Percentiles rank a stretch among this genome's conserved stretches.
phyloP scores from a whole-genome alignment of 2,329 filamentous ascomycete genomes.

The Aspergillus fumigatiaffinis region DNA sequence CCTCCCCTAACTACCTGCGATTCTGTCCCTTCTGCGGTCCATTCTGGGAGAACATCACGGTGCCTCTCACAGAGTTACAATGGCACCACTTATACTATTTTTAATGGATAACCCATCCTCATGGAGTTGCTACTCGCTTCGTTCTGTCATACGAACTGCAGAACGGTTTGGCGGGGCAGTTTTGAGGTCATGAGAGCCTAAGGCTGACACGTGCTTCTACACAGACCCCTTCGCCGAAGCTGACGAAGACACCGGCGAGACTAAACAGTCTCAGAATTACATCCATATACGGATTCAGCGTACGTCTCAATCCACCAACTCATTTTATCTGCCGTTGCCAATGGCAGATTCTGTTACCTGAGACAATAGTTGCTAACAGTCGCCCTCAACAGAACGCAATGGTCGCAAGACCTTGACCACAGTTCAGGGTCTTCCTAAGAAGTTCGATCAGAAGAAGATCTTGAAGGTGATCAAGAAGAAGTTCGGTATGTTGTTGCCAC shows the following conservation, averaged over 20 bases:
- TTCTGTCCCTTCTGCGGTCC: slow-evolving; percentile 4
- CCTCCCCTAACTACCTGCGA: slow-evolving; percentile 14
- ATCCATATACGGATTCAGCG: slow-evolving; percentile 99
- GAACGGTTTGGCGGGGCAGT: slow-evolving; percentile 34
- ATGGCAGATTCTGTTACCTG: slow-evolving; percentile 6
- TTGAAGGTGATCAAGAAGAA: slow-evolving; percentile 99
- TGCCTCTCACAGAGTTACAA: background rate
- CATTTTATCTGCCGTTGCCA: background rate
- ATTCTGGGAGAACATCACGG: background rate
- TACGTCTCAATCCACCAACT: slow-evolving; percentile 50
- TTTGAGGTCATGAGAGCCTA: slow-evolving; percentile 22
- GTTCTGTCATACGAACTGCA: slow-evolving; percentile 3
- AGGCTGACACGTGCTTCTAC: slow-evolving; percentile 30
- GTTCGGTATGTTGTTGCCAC: slow-evolving; percentile 62
- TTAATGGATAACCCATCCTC: background rate
- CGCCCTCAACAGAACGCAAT: slow-evolving; percentile 78
- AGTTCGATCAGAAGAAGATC: slow-evolving; percentile 99
- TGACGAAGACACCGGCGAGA: slow-evolving; percentile 97
- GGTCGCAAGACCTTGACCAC: slow-evolving; percentile 99
- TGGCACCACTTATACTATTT: background rate
- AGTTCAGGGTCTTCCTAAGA: slow-evolving; percentile 96
- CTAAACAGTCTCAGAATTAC: slow-evolving; percentile 93
- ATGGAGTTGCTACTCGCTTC: background rate
- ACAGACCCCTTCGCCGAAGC: slow-evolving; percentile 99
- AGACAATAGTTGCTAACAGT: slow-evolving; percentile 18